Evolutionary conservation across 139 green algal genomes (phyloP).

Genomic region (Edaphochlamys debaryana): DNA sequence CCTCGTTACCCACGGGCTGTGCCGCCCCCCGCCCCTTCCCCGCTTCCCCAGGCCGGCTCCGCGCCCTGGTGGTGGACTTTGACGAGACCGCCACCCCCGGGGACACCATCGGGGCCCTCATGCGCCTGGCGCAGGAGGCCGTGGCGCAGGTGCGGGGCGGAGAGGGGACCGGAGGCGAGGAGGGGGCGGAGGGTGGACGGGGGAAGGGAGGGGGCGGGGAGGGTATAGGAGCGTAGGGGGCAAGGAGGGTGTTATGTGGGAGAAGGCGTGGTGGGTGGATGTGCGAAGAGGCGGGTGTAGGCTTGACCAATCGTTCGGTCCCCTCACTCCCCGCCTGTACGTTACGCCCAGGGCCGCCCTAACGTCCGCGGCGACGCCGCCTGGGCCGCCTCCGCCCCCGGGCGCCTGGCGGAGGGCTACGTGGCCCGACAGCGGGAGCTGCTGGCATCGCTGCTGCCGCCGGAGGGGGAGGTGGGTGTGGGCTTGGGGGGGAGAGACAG

Average conservation of each 20-base stretch:
- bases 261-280: too few relatives aligned
- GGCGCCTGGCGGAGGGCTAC: constrained; percentile 66
- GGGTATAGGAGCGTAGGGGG: not conserved
- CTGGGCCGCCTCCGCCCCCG: constrained; percentile 10
- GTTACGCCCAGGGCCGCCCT: too few relatives aligned
- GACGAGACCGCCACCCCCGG: constrained; percentile 77
- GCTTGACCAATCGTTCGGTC: too few relatives aligned
- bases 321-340: too few relatives aligned
- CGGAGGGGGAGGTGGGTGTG: constrained; percentile 19
- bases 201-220: not conserved
- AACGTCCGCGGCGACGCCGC: constrained; percentile 6
- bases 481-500: not conserved
- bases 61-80: constrained; percentile 83
- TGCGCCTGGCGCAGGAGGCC: constrained; percentile 64
- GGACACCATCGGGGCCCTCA: constrained; percentile 74
- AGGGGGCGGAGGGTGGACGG: not conserved
- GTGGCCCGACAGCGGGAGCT: constrained; percentile 44
- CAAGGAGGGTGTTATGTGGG: too few relatives aligned
- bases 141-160: constrained; percentile 1
- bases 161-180: not conserved
- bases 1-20: too few relatives aligned
- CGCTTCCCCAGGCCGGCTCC: constrained; percentile 33
- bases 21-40: too few relatives aligned
- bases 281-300: too few relatives aligned
- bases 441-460: constrained; percentile 58